Percentiles rank a stretch among this genome's conserved stretches.
phyloP scores from a whole-genome alignment of 805 yeast genomes.

The Debaryomyces prosopidis region DNA sequence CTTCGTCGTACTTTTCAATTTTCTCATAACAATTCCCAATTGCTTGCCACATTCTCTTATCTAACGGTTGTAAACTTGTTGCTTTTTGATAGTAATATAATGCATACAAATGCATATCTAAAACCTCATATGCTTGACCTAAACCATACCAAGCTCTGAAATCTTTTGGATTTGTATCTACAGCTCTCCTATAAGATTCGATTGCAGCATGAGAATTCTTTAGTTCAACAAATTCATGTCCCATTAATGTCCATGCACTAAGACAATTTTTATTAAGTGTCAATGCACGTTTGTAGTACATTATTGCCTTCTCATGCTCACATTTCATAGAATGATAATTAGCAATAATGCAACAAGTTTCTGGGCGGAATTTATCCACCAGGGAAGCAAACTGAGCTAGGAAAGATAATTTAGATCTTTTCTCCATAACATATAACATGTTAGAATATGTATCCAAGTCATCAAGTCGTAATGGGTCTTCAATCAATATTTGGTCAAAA shows the following conservation, averaged over 20 bases:
- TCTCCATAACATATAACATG: slow-evolving; percentile 91
- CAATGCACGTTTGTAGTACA: slow-evolving; percentile 88
- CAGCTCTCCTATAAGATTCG: slow-evolving; percentile 90
- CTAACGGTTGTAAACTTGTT: slow-evolving; percentile 82
- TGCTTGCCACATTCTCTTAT: slow-evolving; percentile 96
- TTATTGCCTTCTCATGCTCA: slow-evolving; percentile 93
- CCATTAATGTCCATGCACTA: slow-evolving; percentile 97
- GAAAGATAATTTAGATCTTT: slow-evolving; percentile 76
- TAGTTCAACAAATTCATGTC: slow-evolving; percentile 96
- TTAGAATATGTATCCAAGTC: slow-evolving; percentile 94
- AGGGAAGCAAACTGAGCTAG: slow-evolving; percentile 83
- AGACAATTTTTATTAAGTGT: slow-evolving; percentile 76
- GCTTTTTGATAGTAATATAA: slow-evolving; percentile 91
- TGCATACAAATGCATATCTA: slow-evolving; percentile 93
- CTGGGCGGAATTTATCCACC: slow-evolving; percentile 86
- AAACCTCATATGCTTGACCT: slow-evolving; percentile 96
- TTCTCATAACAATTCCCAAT: slow-evolving; percentile 87
- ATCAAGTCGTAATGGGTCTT: slow-evolving; percentile 85
- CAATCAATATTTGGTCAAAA: slow-evolving; percentile 70
- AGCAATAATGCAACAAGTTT: slow-evolving; percentile 91
- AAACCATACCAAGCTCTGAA: slow-evolving; percentile 98
- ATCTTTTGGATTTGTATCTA: slow-evolving; percentile 84
- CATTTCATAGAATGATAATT: slow-evolving; percentile 89
- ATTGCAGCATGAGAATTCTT: slow-evolving; percentile 97
- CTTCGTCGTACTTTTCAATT: slow-evolving; percentile 65